Percentiles rank a stretch among this genome's conserved stretches.
These are phyloP conservation scores for Paecilomyces niveus DNA, from an alignment of 2,329 filamentous ascomycete genomes.

Conservation along the genomic window DNA sequence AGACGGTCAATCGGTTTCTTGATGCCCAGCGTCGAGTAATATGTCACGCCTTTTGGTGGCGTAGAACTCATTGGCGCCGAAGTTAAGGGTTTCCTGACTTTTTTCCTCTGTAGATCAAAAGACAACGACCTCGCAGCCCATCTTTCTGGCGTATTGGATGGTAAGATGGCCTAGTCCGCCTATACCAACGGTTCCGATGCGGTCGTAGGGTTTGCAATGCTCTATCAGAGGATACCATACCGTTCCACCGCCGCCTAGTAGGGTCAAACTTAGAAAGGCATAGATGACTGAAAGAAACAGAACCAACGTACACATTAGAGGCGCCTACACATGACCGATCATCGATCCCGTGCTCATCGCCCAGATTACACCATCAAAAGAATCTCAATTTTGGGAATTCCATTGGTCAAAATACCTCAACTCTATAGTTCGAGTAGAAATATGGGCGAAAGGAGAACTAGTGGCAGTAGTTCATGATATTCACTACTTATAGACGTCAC, in stretches of 20 bases:
- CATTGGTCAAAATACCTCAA: too few species aligned
- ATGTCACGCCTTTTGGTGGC: background rate
- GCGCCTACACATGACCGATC: too few species aligned
- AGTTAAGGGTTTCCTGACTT: background rate
- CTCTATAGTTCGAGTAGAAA: too few species aligned
- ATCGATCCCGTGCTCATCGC: too few species aligned
- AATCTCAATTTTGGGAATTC: too few species aligned
- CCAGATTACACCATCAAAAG: too few species aligned
- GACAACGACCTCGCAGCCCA: background rate
- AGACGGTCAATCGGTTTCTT: background rate
- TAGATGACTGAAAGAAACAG: too few species aligned
- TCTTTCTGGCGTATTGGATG: background rate
- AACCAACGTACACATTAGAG: too few species aligned
- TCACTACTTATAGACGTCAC: too few species aligned
- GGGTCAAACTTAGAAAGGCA: background rate
- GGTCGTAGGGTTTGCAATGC: background rate
- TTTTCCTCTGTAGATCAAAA: background rate
- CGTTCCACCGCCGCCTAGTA: background rate
- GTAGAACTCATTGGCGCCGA: background rate
- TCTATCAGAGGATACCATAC: background rate
- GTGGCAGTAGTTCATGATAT: too few species aligned
- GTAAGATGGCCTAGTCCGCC: background rate
- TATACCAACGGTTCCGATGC: background rate
- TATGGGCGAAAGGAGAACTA: too few species aligned
- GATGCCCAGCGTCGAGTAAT: background rate